Evolutionary conservation across 441 rosid genomes (phyloP).

Genomic region (Cnidoscolus chayamansa): DNA sequence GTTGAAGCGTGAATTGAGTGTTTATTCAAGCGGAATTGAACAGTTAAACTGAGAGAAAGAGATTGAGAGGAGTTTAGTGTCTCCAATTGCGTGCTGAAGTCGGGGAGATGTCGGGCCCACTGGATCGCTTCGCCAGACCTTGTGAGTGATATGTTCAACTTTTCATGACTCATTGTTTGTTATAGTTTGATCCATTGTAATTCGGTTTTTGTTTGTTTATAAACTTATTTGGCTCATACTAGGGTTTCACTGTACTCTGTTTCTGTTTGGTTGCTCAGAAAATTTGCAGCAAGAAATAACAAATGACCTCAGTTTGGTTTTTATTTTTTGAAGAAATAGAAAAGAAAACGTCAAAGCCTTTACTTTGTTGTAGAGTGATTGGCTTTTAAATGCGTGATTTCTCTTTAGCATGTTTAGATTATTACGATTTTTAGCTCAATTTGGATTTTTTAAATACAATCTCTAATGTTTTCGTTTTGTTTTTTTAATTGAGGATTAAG

Average conservation of each 20-base stretch:
- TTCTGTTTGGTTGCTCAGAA: neutral
- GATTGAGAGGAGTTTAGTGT: neutral
- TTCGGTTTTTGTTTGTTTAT: neutral
- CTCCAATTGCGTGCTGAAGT: constrained; percentile 7
- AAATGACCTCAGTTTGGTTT: too few species aligned
- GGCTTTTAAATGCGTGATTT: neutral
- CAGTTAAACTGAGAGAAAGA: neutral
- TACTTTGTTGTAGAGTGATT: neutral
- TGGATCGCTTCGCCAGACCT: constrained; percentile 81
- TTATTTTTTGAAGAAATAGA: too few species aligned
- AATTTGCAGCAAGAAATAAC: too few species aligned
- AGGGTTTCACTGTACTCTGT: constrained; percentile 15
- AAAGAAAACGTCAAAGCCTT: neutral
- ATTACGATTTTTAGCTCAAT: neutral
- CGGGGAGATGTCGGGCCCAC: constrained; percentile 62
- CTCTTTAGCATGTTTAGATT: neutral
- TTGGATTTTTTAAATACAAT: neutral
- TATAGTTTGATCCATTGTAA: neutral
- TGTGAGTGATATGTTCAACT: constrained; percentile 42
- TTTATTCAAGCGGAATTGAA: constrained; percentile 2
- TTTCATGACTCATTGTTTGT: neutral
- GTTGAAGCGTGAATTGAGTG: constrained; percentile 5
- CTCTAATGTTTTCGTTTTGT: neutral
- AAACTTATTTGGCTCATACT: neutral
- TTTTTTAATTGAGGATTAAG: neutral